phyloP scores from a whole-genome alignment of 2,329 filamentous ascomycete species.

The Cladosporium sphaerospermum region DNA sequence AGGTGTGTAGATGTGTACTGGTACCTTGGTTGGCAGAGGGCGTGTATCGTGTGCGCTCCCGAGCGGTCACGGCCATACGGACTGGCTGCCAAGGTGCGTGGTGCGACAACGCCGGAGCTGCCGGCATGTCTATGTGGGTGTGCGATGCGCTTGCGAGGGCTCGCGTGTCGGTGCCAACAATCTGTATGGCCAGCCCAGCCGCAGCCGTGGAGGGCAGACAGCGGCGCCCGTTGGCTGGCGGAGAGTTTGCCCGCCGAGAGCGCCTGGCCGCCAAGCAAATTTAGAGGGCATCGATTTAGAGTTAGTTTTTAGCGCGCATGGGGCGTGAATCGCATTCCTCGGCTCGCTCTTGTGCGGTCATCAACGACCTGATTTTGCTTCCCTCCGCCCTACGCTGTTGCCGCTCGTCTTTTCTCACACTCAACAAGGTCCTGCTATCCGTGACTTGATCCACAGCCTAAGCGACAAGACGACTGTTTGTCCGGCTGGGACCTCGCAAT shows the following conservation, averaged over 20 bases:
- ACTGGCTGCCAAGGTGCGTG: background rate
- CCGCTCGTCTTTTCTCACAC: background rate
- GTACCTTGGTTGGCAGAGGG: background rate
- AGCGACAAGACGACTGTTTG: no score
- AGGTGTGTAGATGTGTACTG: background rate
- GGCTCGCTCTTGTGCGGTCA: conserved; percentile 8
- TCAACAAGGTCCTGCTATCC: no score
- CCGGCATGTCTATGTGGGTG: background rate
- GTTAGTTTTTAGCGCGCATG: conserved; percentile 12
- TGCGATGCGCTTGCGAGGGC: background rate
- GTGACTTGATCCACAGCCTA: no score
- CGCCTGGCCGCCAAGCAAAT: background rate
- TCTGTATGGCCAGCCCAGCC: no score
- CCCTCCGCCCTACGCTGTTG: background rate
- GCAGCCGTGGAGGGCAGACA: background rate
- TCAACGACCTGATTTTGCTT: conserved; percentile 1
- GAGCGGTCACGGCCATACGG: background rate
- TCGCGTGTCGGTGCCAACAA: background rate
- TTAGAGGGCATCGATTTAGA: conserved; percentile 4
- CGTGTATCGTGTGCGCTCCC: no score
- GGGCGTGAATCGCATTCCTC: conserved; percentile 12
- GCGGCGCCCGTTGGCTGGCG: background rate
- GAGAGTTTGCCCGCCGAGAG: background rate
- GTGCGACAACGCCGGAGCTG: background rate
- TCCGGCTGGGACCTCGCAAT: no score